phyloP scores from a whole-genome alignment of 2,329 filamentous ascomycete genomes.

The Calonectria crousiana region DNA sequence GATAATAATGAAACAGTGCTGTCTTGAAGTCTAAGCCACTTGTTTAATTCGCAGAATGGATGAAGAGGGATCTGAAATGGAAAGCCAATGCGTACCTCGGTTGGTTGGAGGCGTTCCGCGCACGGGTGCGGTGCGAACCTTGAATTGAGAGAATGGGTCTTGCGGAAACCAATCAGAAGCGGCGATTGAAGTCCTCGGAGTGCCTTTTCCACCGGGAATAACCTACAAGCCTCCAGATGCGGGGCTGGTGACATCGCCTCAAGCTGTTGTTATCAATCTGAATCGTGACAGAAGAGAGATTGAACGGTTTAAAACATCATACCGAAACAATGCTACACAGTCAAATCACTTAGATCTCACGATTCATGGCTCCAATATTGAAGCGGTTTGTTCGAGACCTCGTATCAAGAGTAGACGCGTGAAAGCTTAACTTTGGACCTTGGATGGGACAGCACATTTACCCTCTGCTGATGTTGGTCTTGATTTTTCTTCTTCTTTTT shows the following conservation, averaged over 20 bases:
- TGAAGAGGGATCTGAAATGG: not conserved
- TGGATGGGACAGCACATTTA: not conserved
- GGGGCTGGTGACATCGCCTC: not conserved
- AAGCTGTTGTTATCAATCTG: not conserved
- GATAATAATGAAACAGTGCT: not conserved
- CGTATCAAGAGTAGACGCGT: not conserved
- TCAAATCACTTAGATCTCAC: not conserved
- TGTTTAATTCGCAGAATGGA: not conserved
- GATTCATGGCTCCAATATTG: not conserved
- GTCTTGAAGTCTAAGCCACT: not conserved
- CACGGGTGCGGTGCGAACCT: not conserved
- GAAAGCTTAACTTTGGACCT: not conserved
- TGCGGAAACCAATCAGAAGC: not conserved
- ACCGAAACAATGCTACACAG: not conserved
- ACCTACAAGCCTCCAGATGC: not conserved
- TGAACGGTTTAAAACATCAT: not conserved
- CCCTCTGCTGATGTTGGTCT: no score
- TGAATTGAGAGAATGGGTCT: not conserved
- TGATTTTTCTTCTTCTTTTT: not conserved
- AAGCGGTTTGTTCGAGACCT: not conserved
- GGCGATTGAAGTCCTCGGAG: not conserved
- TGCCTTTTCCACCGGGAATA: not conserved
- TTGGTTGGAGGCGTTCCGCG: not conserved
- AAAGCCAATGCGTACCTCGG: not conserved
- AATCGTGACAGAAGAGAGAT: not conserved